Evolutionary conservation across 2,329 filamentous ascomycete genomes (phyloP), one percentile per base, ranked within the genome.

Genomic region (Nannizzia gypsea): DNA sequence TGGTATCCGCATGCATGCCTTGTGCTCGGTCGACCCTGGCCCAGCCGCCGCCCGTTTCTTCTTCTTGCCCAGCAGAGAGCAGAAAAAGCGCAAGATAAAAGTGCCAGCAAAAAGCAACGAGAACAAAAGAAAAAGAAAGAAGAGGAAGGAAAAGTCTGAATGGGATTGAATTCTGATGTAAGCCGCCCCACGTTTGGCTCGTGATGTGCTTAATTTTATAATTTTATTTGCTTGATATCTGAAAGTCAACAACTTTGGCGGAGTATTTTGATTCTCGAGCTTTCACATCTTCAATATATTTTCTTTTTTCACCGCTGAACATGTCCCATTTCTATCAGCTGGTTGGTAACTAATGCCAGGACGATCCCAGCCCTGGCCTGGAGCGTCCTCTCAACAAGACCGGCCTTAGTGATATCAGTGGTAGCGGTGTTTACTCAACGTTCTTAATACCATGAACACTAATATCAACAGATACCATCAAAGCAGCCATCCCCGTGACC

Each of bases 1-100:
- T 54, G 50, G 50, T 54, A 54, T 54, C 50, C 50, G 50, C 50
- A 54, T 54, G 50, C 50, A 54, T 31, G 50, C 50, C 28, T 48
- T 34, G 48, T 24, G 48, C 48, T 54, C 31, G 13, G 3, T 54
- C 20, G 15, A 28, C n/a, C 26, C 50, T 54, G 24, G 50, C 17
- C 50, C 26, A 34, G 50, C 31, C 50, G 4, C 50, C 28, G 50
- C 28, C 50, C 15, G 26, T 54, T 54, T 54, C 17, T 54, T 54
- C 11, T 6, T 54, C 8, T 15, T 42, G 15, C n/a, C n/a, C n/a
- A n/a, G n/a, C n/a, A 42, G 31, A 8, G 31, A 36, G 31, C 9
- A 36, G 15, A 26, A 50, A 52, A 28, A 52, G 46, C 46, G 46
- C 46, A 22, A 52, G 26, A 52, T 31, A 26, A 50, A 26, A 36